phyloP scores from a whole-genome alignment of 805 yeast species.

The Lachancea kluyveri region DNA sequence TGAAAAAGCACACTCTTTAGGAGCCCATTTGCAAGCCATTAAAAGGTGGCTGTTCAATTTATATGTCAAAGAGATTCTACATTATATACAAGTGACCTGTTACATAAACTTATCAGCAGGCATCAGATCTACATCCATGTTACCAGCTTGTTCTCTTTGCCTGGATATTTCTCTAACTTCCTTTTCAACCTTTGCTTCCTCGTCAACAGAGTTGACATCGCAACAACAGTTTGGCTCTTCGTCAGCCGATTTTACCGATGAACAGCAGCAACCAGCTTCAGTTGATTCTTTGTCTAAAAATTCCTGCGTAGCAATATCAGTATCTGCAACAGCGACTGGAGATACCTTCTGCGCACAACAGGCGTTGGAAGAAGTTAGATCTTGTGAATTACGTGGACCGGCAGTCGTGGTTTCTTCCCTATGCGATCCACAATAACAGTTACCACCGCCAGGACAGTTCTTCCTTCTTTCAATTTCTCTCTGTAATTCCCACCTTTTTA shows the following conservation, averaged over 20 bases:
- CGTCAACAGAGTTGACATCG: conserved; percentile 9
- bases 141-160: conserved; percentile 26
- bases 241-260: conserved; percentile 4
- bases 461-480: conserved; percentile 22
- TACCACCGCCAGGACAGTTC: conserved; percentile 25
- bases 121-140: conserved; percentile 26
- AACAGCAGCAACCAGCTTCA: conserved; percentile 7
- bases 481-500: conserved; percentile 29
- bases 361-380: no score
- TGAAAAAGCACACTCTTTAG: no score
- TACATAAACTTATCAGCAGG: conserved; percentile 24
- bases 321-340: neutral
- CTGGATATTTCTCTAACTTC: conserved; percentile 20
- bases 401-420: conserved; percentile 4
- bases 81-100: no score
- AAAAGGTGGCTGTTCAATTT: no score
- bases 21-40: no score
- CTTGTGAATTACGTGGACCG: conserved; percentile 2
- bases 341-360: no score
- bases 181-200: conserved; percentile 20
- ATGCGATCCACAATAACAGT: conserved; percentile 28
- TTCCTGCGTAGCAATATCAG: neutral
- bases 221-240: conserved; percentile 9
- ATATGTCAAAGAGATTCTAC: no score
- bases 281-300: neutral